These are phyloP conservation scores for Chytridium lagenaria DNA, from an alignment of 371 early-diverging fungal genomes.

Conservation along the genomic window DNA sequence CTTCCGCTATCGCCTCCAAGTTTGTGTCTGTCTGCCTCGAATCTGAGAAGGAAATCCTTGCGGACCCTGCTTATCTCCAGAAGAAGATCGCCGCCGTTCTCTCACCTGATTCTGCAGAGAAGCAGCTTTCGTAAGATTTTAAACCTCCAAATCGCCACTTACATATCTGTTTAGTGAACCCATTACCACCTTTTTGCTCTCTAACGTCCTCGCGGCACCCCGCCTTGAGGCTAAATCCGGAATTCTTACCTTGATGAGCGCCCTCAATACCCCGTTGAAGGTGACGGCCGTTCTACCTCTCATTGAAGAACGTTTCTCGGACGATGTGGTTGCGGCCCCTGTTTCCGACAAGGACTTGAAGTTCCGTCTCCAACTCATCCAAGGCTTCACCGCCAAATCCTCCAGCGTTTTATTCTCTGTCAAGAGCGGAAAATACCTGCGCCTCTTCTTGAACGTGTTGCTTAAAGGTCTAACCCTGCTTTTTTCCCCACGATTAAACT, in stretches of 20 bases:
- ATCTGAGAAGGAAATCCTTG: conserved; percentile 56
- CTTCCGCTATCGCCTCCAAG: conserved; percentile 56
- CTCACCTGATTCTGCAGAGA: neutral
- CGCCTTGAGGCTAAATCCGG: conserved; percentile 54
- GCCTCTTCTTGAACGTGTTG: conserved; percentile 36
- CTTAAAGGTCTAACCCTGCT: neutral
- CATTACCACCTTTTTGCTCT: conserved; percentile 69
- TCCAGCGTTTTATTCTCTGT: conserved; percentile 54
- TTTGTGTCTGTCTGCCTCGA: conserved; percentile 54
- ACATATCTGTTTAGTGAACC: conserved; percentile 22
- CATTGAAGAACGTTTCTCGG: conserved; percentile 51
- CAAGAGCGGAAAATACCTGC: conserved; percentile 40
- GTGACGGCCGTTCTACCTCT: conserved; percentile 71
- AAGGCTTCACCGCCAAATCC: conserved; percentile 67
- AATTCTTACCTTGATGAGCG: conserved; percentile 62
- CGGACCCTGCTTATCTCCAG: conserved; percentile 44
- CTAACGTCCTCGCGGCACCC: conserved; percentile 67
- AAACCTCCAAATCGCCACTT: neutral
- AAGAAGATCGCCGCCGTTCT: conserved; percentile 12
- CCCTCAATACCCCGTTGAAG: conserved; percentile 65
- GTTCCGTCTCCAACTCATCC: conserved; percentile 56
- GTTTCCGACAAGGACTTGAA: neutral
- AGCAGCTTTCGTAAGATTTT: conserved; percentile 7
- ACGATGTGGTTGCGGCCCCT: conserved; percentile 27
- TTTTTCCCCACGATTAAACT: neutral